Evolutionary conservation across 176 grass and related monocot species (phyloP), one percentile per base, ranked within the genome.

Genomic region (Raddia guianensis): DNA sequence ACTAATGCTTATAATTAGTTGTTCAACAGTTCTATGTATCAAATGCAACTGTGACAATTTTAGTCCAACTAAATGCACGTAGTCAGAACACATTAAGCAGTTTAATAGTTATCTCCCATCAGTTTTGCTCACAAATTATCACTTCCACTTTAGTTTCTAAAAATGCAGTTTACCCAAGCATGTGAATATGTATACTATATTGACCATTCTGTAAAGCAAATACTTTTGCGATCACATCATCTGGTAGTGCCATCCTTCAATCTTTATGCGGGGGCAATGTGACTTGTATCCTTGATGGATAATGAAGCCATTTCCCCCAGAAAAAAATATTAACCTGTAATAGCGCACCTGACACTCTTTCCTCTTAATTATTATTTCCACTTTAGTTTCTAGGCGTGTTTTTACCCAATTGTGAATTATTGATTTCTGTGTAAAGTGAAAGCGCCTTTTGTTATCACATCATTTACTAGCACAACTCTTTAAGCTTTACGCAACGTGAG

Each of bases 361-460:
- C 43, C 58, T 76, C 35, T 42, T 42, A 12, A 45, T 72, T 66
- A 72, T 63, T 32, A 0, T 70, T 43, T 71, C 57, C 44, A 46
- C 66, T 89, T 72, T 63, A 85, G 27, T 77, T 86, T 81, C 56
- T 49, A 58, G 72, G 72, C 72, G 66, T 88, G 49, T 85, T 19
- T 40, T 75, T 76, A 63, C 56, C 56, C 18, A 65, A 65, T 73
- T 79, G 16, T 27, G 6, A 55, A 34, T 65, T 42, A 15, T 32
- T 12, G 65, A 45, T 88, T 54, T 9, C 59, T 78, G 19, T 50
- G 61, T 49, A 80, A 48, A 75, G 33, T 12, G 11, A 33, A 12
- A 63, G 16, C 70, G 76, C 60, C 11, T 18, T 81, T 80, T 52
- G 49, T 1, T 4, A 68, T 80, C 76, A 70, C 70, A 70, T 37